Percentiles rank a stretch among this genome's conserved stretches.
Conservation (phyloP, 1,139 yeast species). For the Pichia sp. region DNA sequence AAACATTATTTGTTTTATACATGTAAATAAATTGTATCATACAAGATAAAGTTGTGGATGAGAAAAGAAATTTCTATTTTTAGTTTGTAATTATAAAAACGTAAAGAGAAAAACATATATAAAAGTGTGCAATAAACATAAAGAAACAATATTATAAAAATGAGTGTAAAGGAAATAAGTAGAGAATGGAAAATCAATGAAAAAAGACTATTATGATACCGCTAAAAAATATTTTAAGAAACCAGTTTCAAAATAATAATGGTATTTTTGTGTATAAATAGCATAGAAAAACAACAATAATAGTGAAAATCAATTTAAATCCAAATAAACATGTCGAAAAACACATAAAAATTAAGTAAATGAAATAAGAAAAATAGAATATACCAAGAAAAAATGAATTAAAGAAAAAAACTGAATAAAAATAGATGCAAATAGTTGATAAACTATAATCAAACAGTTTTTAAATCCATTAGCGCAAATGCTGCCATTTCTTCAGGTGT, state of each 20-base stretch:
- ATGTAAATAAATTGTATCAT: no score
- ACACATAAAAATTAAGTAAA: neutral
- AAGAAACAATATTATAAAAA: neutral
- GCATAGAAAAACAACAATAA: neutral
- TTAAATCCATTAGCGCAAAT: constrained; percentile 54
- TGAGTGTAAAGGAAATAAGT: neutral
- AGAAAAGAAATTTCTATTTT: no score
- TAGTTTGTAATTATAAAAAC: no score
- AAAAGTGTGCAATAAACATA: no score
- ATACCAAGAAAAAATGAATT: neutral
- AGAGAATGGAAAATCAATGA: neutral
- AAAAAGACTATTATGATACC: neutral
- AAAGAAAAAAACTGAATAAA: neutral
- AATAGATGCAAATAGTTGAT: neutral
- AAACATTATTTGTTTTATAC: no score
- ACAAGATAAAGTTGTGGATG: no score
- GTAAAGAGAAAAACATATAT: no score
- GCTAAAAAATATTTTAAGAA: neutral
- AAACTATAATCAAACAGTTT: constrained; percentile 26
- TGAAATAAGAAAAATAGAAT: neutral
- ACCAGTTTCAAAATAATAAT: constrained; percentile 1
- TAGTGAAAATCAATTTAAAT: neutral
- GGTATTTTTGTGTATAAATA: neutral
- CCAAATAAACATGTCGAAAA: neutral
- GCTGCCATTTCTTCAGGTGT: constrained; percentile 48